Conservation (phyloP, 768 basidiomycete genomes). For the Lactarius psammicola region DNA sequence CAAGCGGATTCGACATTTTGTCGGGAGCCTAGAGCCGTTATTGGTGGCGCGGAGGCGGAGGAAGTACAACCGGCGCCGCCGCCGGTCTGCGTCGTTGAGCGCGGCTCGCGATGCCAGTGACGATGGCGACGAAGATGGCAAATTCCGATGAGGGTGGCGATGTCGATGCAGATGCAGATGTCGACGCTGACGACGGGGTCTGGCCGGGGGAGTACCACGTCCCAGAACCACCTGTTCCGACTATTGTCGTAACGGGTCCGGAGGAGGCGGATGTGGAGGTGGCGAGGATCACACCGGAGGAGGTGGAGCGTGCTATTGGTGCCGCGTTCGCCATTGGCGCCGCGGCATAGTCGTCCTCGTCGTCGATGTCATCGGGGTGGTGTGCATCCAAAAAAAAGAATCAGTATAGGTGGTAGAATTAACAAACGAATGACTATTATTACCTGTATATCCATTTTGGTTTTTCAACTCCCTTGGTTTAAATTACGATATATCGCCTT, state of each 20-base stretch:
- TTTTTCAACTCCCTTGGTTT: background rate
- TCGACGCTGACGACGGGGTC: background rate
- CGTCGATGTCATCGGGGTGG: too few species aligned
- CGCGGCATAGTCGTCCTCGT: too few species aligned
- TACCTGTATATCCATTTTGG: background rate
- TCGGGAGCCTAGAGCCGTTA: slow-evolving; percentile 8
- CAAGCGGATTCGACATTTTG: background rate
- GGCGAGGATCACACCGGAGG: slow-evolving; percentile 14
- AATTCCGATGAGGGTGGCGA: background rate
- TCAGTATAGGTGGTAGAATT: background rate
- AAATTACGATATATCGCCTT: background rate
- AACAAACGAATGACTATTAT: background rate
- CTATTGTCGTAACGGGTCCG: background rate
- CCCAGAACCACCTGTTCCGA: background rate
- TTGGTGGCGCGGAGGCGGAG: background rate
- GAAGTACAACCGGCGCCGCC: too few species aligned
- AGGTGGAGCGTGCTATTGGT: slow-evolving; percentile 21
- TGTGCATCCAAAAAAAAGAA: background rate
- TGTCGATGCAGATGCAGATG: background rate
- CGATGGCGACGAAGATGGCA: background rate
- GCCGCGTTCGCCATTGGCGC: slow-evolving; percentile 11
- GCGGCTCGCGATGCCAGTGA: background rate
- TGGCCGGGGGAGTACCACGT: slow-evolving; percentile 9
- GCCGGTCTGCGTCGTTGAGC: background rate
- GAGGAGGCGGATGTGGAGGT: background rate